A percentile compares a stretch with the other conserved stretches of the same genome.
These are phyloP conservation scores for Psilocybe cubensis DNA, from an alignment of 768 basidiomycete genomes.

Conservation along the genomic window DNA sequence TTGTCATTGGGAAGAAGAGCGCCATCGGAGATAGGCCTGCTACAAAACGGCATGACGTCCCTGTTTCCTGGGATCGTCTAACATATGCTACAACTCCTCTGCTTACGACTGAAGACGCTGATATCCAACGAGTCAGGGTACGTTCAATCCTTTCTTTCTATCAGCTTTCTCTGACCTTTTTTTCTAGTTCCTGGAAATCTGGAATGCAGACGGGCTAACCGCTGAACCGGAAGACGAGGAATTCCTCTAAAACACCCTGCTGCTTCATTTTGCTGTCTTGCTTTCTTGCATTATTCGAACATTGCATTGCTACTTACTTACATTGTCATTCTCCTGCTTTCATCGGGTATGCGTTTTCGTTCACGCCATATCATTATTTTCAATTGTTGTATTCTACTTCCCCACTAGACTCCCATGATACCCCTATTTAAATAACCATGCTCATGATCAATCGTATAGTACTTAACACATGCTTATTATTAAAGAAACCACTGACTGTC, in stretches of 20 bases:
- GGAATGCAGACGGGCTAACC: conserved; percentile 79
- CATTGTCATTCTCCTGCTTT: background rate
- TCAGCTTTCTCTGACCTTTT: conserved; percentile 1
- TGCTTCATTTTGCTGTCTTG: conserved; percentile 4
- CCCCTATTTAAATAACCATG: background rate
- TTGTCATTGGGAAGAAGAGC: conserved; percentile 86
- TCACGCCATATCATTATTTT: conserved; percentile 5
- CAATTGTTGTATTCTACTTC: background rate
- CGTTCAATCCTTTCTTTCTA: conserved; percentile 24
- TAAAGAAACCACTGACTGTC: background rate
- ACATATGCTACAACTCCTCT: conserved; percentile 68
- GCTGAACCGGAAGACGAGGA: conserved; percentile 64
- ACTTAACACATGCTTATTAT: conserved; percentile 2
- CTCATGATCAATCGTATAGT: conserved; percentile 1
- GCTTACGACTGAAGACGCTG: conserved; percentile 62
- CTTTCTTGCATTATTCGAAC: conserved; percentile 2
- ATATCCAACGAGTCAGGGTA: conserved; percentile 67
- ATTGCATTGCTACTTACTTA: background rate
- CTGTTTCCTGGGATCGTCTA: conserved; percentile 75
- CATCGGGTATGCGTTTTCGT: conserved; percentile 1
- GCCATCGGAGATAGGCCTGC: conserved; percentile 86
- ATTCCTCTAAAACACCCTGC: conserved; percentile 20
- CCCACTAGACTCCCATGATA: conserved; percentile 6
- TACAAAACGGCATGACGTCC: conserved; percentile 58
- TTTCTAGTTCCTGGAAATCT: conserved; percentile 71